Percentiles rank a stretch among this genome's conserved stretches.
Conservation (phyloP, 306 rosid genomes). For the Cucumis hystrix region DNA sequence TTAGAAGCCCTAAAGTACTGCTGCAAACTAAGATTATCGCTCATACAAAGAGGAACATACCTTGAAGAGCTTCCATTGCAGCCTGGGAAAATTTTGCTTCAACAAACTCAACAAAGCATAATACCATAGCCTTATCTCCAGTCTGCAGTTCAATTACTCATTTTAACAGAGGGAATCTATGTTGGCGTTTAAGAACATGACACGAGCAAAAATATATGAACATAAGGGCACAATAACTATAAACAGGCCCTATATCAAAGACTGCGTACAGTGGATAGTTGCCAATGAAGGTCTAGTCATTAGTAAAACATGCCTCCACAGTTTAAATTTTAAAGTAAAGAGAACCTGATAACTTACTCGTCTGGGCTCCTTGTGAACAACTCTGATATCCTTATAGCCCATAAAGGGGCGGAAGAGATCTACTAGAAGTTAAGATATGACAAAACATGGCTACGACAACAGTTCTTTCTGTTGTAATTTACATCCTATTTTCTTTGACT, state of each 20-base stretch:
- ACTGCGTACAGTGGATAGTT: background rate
- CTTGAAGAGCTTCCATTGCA: slow-evolving; percentile 67
- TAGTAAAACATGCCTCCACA: background rate
- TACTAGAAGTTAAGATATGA: slow-evolving; percentile 40
- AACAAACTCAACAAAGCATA: slow-evolving; percentile 69
- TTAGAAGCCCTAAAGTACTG: background rate
- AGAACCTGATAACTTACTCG: slow-evolving; percentile 37
- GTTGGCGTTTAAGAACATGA: slow-evolving; percentile 1
- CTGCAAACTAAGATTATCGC: background rate
- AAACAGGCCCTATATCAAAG: background rate
- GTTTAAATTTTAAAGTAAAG: background rate
- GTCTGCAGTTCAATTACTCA: slow-evolving; percentile 30
- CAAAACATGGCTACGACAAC: slow-evolving; percentile 10
- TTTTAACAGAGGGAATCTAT: slow-evolving; percentile 11
- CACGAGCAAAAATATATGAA: background rate
- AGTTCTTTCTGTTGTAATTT: background rate
- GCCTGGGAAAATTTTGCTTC: slow-evolving; percentile 49
- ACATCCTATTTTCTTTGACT: background rate
- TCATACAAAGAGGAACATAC: slow-evolving; percentile 2
- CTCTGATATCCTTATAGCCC: slow-evolving; percentile 56
- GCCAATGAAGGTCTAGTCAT: background rate
- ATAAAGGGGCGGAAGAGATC: slow-evolving; percentile 79
- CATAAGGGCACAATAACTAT: background rate
- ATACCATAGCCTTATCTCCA: slow-evolving; percentile 56
- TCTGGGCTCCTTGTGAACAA: slow-evolving; percentile 82